Base-by-base conservation (phyloP, 768 basidiomycete genomes). In the Phanerodontia chrysosporium region DNA sequence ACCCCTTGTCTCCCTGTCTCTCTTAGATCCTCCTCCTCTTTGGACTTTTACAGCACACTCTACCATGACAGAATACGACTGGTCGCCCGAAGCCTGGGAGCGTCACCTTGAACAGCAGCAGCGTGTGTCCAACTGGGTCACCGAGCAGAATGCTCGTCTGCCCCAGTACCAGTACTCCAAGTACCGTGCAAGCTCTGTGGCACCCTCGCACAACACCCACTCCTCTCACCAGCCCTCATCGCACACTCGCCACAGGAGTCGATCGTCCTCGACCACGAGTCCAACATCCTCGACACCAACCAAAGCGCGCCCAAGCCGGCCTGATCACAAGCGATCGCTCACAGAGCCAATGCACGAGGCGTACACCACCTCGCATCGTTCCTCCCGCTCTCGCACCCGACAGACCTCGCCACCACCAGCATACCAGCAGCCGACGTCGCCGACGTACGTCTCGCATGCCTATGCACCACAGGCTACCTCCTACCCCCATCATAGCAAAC, bases 1-100 rank as follows among this genome's bases (percentile, higher is more conserved):
- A 10, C 57, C 51, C 45, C 45, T 58, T 35, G 48, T n/a, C 36
- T 22, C 22, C 53, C 12, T 28, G 32, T 25, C 52, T 24, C 24
- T 42, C 52, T 21, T 53, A 24, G 35, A 53, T 30, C 52, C 36
- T 25, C 22, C 52, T 14, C 25, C 52, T 42, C 22, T 3, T 13
- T 27, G 21, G 10, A 36, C 52, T 29, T 53, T 25, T 2, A 35
- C 59, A 52, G 3, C 32, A 22, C 10, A 12, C 39, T 18, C 35
- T 44, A 35, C 59, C 58, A 72, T 72, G 71, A 72, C 71, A 25
- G 71, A 72, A 58, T 72, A 72, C 68, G 71, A 72, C 69, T 72
- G 68, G 65, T 72, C 71, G 28, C 70, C 70, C 53, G 71, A 65
- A 44, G 71, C 65, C 28, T 64, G 68, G 60, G 70, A 71, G 58